Percentiles rank a stretch among this genome's conserved stretches.
These are phyloP conservation scores for Aphelidium insulamus DNA, from an alignment of 371 early-diverging fungal species.

Conservation along the genomic window DNA sequence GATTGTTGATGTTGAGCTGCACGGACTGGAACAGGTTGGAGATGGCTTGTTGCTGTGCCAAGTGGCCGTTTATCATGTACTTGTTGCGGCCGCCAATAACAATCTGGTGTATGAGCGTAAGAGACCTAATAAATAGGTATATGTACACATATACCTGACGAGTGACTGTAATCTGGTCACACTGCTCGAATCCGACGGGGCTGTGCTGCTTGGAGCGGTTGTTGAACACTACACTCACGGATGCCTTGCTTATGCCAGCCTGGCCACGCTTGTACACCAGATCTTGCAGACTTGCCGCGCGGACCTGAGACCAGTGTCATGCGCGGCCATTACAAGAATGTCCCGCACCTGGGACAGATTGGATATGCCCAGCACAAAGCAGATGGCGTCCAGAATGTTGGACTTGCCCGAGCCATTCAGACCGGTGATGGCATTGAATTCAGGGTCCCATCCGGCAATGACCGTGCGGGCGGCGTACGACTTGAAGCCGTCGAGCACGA, in stretches of 20 bases:
- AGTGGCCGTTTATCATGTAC: conserved; percentile 85
- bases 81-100: conserved; percentile 83
- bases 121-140: background rate
- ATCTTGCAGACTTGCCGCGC: conserved; percentile 84
- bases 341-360: conserved; percentile 48
- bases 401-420: conserved; percentile 99
- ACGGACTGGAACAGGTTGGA: conserved; percentile 85
- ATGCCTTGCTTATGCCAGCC: conserved; percentile 88
- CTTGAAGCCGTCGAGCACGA: conserved; percentile 94
- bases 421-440: conserved; percentile 98
- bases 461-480: conserved; percentile 88
- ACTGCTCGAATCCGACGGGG: conserved; percentile 78
- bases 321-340: background rate
- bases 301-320: conserved; percentile 32
- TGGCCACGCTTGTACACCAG: conserved; percentile 94
- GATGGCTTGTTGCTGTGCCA: conserved; percentile 72
- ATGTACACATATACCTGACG: conserved; percentile 46
- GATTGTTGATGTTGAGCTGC: conserved; percentile 93
- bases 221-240: conserved; percentile 88
- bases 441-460: conserved; percentile 84
- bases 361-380: conserved; percentile 95
- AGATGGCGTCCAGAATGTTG: conserved; percentile 97
- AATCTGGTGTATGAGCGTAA: conserved; percentile 21
- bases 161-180: conserved; percentile 70
- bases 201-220: conserved; percentile 64